Evolutionary conservation across 371 early-diverging fungal species (phyloP), one percentile per base, ranked within the genome.

Genomic region (Sporodiniella umbellata): DNA sequence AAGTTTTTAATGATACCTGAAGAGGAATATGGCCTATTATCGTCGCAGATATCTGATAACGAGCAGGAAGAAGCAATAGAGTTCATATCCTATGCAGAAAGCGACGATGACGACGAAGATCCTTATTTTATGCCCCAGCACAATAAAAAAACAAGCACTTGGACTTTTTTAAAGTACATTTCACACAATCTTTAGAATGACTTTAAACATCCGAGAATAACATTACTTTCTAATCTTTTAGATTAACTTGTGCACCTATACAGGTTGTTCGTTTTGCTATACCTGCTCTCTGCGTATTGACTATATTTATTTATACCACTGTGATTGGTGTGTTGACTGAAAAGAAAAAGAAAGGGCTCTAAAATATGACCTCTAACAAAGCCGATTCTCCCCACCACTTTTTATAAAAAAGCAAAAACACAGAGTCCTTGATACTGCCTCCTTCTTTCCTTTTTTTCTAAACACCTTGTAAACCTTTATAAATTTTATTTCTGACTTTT

Each of bases 21-120:
- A 33, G 62, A 61, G 45, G 62, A 61, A 23, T 61, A 61, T 40
- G 56, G 56, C 2, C 30, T 45, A 26, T 40, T 61, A 23, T 45
- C 62, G 2, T 49, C 49, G 19, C 45, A 21, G 45, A 45, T 28
- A 25, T 60, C 66, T 2, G 71, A 71, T 8, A 62, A 66, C 45
- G 76, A 76, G 33, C 56, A 61, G 42, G 72, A 78, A 46, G 78
- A 78, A 46, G 72, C 71, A 15, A 69, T 71, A 19, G 78, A 78
- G 39, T 78, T 78, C 55, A 70, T 71, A 15, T 71, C 67, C 14
- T 78, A 78, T 45, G 78, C 71, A 7, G 78, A 78, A 35, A 73
- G 74, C 19, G 78, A 78, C 52, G 78, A 78, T 40, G 78, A 77
- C 33, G 78, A 77, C 46, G 78, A 77, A 55, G 78, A 77, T 60